These are phyloP conservation scores for Casuarina glauca DNA, from an alignment of 306 rosid genomes.

Conservation along the genomic window DNA sequence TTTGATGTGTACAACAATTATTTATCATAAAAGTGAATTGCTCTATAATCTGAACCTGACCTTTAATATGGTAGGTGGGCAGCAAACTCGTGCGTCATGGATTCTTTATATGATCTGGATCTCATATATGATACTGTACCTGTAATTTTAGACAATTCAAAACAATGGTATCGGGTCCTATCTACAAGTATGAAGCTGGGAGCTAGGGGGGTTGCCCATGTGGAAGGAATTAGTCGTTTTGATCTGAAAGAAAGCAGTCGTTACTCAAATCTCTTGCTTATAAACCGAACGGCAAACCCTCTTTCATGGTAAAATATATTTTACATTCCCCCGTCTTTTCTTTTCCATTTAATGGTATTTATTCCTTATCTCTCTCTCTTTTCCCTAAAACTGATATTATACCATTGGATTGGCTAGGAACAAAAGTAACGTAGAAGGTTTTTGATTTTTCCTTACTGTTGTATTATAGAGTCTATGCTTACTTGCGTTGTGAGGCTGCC, in stretches of 20 bases:
- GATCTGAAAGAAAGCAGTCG: slow-evolving; percentile 60
- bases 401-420: no score
- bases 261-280: slow-evolving; percentile 69
- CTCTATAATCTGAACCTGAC: slow-evolving; percentile 29
- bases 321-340: not conserved
- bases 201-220: slow-evolving; percentile 68
- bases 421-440: no score
- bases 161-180: slow-evolving; percentile 70
- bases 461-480: no score
- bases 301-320: slow-evolving; percentile 67
- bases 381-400: no score
- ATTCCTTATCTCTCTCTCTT: not conserved
- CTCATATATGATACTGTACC: slow-evolving; percentile 73
- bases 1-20: not conserved
- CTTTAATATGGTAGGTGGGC: slow-evolving; percentile 66
- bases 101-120: slow-evolving; percentile 72
- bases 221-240: slow-evolving; percentile 53
- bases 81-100: slow-evolving; percentile 81
- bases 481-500: no score
- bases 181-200: slow-evolving; percentile 81
- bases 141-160: slow-evolving; percentile 87
- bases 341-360: not conserved
- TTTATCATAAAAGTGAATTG: not conserved
- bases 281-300: slow-evolving; percentile 91
- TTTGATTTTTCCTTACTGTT: no score